Evolutionary conservation across 768 basidiomycete genomes (phyloP).

Genomic region (Collybiopsis confluens): DNA sequence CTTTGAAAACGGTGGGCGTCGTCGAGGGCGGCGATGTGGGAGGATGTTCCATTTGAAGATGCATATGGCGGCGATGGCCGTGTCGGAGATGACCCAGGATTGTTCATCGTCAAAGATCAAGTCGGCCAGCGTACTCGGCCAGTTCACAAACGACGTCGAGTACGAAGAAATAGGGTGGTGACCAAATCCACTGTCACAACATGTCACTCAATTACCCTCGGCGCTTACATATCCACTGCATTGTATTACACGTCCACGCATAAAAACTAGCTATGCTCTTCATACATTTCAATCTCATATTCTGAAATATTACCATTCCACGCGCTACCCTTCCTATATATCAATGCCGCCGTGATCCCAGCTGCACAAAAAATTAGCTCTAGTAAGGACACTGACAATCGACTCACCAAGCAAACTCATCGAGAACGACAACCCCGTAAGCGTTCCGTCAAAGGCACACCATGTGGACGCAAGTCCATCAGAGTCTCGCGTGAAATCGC

Average conservation of each 20-base stretch:
- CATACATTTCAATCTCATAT: neutral
- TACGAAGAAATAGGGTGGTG: neutral
- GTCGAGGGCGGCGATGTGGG: constrained; percentile 9
- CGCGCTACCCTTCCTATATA: neutral
- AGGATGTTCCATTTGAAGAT: neutral
- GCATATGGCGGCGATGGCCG: neutral
- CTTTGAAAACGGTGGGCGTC: constrained; percentile 2
- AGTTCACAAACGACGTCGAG: neutral
- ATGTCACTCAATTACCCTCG: too few relatives aligned
- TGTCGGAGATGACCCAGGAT: neutral
- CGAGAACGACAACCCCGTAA: neutral
- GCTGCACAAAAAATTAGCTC: neutral
- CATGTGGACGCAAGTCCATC: neutral
- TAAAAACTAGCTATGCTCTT: too few relatives aligned
- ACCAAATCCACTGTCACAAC: neutral
- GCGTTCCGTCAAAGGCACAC: neutral
- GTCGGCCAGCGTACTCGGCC: constrained; percentile 2
- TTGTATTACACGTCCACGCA: too few relatives aligned
- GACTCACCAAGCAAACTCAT: neutral
- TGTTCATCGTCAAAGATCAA: constrained; percentile 8
- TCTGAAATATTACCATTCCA: neutral
- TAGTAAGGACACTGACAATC: neutral
- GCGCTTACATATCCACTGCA: too few relatives aligned
- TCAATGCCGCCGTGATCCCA: neutral
- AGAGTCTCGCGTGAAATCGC: neutral